These are phyloP conservation scores for Fusarium zealandicum DNA, from an alignment of 2,329 filamentous ascomycete genomes.

Conservation along the genomic window DNA sequence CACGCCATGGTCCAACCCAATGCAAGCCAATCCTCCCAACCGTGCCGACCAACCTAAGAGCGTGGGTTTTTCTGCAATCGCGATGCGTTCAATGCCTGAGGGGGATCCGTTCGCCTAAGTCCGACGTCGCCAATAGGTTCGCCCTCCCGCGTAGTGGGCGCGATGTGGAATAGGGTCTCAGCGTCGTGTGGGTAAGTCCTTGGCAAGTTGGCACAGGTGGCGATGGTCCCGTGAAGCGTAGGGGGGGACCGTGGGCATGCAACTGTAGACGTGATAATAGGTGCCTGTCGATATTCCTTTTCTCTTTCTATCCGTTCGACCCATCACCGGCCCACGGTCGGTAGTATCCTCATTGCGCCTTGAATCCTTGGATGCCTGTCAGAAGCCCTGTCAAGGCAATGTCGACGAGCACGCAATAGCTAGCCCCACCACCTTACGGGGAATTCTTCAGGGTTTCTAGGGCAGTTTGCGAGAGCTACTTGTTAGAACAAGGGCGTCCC, in stretches of 20 bases:
- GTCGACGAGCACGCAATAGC: conserved; percentile 30
- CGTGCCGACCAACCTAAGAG: conserved; percentile 6
- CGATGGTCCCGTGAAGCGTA: conserved; percentile 8
- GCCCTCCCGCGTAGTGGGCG: conserved; percentile 20
- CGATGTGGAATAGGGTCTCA: conserved; percentile 16
- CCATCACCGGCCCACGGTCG: conserved; percentile 12
- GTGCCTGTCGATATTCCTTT: conserved; percentile 22
- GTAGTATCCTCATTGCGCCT: conserved; percentile 9
- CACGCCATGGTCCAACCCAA: conserved; percentile 21
- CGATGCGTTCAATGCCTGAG: conserved; percentile 21
- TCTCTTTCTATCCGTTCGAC: conserved; percentile 4
- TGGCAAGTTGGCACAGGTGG: conserved; percentile 8
- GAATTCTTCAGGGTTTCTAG: conserved; percentile 30
- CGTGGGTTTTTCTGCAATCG: conserved; percentile 14
- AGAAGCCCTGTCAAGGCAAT: conserved; percentile 18
- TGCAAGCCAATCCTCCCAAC: conserved; percentile 29
- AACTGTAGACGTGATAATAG: conserved; percentile 13
- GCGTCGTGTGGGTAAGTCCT: conserved; percentile 12
- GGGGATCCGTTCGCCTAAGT: conserved; percentile 34
- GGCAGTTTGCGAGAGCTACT: conserved; percentile 15
- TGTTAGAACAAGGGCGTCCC: conserved; percentile 25
- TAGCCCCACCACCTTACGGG: conserved; percentile 34
- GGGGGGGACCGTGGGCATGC: conserved; percentile 1
- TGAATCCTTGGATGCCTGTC: conserved; percentile 9
- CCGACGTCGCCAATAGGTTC: conserved; percentile 28